Evolutionary conservation across 176 grass and related monocot species (phyloP).

Genomic region (Carex cristatella): DNA sequence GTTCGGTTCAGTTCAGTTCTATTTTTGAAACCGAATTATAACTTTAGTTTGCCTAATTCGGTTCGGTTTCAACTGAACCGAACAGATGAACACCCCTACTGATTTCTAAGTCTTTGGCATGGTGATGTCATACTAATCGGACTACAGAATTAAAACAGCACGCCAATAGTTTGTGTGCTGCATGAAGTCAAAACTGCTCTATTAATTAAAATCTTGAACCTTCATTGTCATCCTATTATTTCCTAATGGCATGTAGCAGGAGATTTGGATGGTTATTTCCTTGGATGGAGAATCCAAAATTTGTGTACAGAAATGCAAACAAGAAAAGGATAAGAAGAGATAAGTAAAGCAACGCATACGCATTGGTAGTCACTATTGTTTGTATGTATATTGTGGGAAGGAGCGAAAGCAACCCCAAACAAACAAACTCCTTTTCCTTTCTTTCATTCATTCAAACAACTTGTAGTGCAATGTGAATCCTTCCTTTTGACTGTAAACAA

Average conservation of each 20-base stretch:
- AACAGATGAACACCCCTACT: no score
- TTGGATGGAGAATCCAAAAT: background rate
- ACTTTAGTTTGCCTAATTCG: no score
- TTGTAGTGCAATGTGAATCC: background rate
- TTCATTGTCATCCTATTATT: no score
- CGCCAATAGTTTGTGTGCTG: no score
- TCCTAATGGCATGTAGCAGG: background rate
- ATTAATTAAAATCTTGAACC: no score
- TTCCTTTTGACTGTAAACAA: background rate
- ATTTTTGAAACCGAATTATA: no score
- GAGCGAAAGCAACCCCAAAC: slow-evolving; percentile 4
- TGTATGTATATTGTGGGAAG: background rate
- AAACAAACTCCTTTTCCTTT: slow-evolving; percentile 3
- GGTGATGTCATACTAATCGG: no score
- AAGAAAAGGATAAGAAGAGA: slow-evolving; percentile 19
- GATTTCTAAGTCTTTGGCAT: no score
- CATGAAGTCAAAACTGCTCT: no score
- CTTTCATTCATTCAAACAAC: background rate
- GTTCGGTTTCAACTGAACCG: no score
- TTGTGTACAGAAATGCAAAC: slow-evolving; percentile 15
- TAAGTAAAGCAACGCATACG: slow-evolving; percentile 5
- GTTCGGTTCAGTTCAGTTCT: no score
- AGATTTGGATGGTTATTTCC: background rate
- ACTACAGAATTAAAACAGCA: no score
- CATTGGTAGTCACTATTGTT: background rate